Base-by-base conservation (phyloP, 2,329 filamentous ascomycete genomes). In the Claviceps maximensis region DNA sequence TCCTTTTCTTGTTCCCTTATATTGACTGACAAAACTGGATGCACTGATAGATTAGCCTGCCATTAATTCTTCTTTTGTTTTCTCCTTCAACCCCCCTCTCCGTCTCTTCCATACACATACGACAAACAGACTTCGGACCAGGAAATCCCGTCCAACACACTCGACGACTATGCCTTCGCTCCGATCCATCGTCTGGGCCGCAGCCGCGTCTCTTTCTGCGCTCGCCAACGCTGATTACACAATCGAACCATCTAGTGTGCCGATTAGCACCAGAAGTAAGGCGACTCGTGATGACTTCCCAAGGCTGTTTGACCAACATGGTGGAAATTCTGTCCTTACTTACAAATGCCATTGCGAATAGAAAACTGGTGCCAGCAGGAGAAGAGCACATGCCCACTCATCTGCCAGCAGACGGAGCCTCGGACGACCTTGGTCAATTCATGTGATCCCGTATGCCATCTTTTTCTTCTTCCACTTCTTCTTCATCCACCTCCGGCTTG, bases 301-400 rank as follows among this genome's bases (percentile, higher is more conserved):
- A n/a, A n/a, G n/a, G n/a, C n/a, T n/a, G n/a, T n/a, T n/a, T n/a
- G n/a, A n/a, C n/a, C n/a, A n/a, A n/a, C n/a, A n/a, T n/a, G n/a
- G 40, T n/a, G 15, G 38, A n/a, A 19, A 17, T n/a, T 27, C n/a
- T 33, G 27, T n/a, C 25, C 27, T 36, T 3, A 52, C n/a, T n/a
- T n/a, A 23, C 62, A 67, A 55, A 68, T 3, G 50, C 9, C 8
- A 21, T 52, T 49, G 44, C 3, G 4, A 29, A 13, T 54, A 83
- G 79, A 74, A 55, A 62, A 64, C 12, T 91, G 86, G 86, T 91
- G 86, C 67, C 55, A 66, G 27, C 73, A 75, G 58, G 80, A 89
- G 69, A 71, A 63, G 58, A 73, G 74, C 60, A 75, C 78, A 51
- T 90, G 86, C 70, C 86, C 84, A 13, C 68, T 83, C 58, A 86